Conservation (phyloP, 371 early-diverging fungal genomes). For the Mortierella sp. region DNA sequence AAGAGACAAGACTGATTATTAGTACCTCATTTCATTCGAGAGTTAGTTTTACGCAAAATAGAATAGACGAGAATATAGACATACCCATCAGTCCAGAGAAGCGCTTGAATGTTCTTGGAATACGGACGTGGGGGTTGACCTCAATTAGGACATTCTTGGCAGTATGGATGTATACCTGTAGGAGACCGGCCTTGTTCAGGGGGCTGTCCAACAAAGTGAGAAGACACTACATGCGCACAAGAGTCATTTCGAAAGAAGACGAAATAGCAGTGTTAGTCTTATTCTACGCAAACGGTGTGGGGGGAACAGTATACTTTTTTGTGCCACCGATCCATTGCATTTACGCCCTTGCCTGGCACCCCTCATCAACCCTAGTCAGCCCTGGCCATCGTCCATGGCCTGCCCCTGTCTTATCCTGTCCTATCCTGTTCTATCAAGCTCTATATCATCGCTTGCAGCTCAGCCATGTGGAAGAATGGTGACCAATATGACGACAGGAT, state of each 20-base stretch:
- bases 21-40: no score
- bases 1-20: neutral
- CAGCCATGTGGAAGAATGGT: neutral
- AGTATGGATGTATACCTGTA: slow-evolving; percentile 97
- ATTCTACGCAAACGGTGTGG: no score
- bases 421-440: no score
- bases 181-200: slow-evolving; percentile 95
- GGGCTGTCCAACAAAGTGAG: slow-evolving; percentile 97
- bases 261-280: slow-evolving; percentile 4
- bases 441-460: no score
- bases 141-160: slow-evolving; percentile 96
- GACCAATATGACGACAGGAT: neutral
- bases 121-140: slow-evolving; percentile 96
- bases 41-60: no score
- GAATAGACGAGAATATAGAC: neutral
- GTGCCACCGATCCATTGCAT: no score
- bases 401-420: no score
- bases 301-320: no score
- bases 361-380: no score
- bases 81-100: slow-evolving; percentile 96
- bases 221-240: slow-evolving; percentile 76
- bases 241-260: slow-evolving; percentile 6
- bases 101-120: slow-evolving; percentile 98
- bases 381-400: no score
- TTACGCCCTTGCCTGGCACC: no score